Conservation (phyloP, 2,329 filamentous ascomycete species). For the Fusarium mexicanum region DNA sequence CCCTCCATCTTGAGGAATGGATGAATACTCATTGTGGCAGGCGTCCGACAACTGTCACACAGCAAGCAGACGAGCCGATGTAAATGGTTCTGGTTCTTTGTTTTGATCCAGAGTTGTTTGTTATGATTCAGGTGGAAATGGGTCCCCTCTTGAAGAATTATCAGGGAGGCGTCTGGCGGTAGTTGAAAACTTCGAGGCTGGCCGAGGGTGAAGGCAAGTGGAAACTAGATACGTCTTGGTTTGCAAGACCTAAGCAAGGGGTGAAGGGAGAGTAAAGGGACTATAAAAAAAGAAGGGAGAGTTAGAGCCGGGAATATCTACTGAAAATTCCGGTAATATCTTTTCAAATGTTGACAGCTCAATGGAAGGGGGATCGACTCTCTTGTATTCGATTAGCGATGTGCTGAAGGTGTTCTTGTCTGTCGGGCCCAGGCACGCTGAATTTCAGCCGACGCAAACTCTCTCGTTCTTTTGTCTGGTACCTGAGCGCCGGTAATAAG, state of each 20-base stretch:
- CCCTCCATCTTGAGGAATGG: slow-evolving; percentile 34
- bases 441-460: slow-evolving; percentile 41
- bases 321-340: slow-evolving; percentile 31
- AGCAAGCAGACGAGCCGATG: slow-evolving; percentile 14
- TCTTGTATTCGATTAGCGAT: slow-evolving; percentile 46
- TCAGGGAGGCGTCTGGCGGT: slow-evolving; percentile 22
- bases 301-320: slow-evolving; percentile 27
- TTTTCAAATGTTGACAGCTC: slow-evolving; percentile 33
- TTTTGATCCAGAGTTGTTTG: slow-evolving; percentile 45
- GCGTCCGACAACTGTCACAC: slow-evolving; percentile 4
- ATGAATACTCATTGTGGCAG: slow-evolving; percentile 34
- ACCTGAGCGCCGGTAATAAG: slow-evolving; percentile 45
- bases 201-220: slow-evolving; percentile 20
- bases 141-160: slow-evolving; percentile 37
- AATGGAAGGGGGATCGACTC: slow-evolving; percentile 41
- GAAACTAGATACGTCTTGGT: slow-evolving; percentile 22
- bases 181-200: slow-evolving; percentile 17
- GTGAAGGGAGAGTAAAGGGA: slow-evolving; percentile 38
- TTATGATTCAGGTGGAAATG: slow-evolving; percentile 39
- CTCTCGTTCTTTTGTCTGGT: slow-evolving; percentile 44
- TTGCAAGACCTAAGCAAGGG: slow-evolving; percentile 20
- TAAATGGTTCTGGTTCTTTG: slow-evolving; percentile 22
- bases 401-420: slow-evolving; percentile 38
- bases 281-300: slow-evolving; percentile 41
- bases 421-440: slow-evolving; percentile 32